Evolutionary conservation across 345 rosid genomes (phyloP), one percentile per base, ranked within the genome.

Genomic region (Euphorbia lathyris): DNA sequence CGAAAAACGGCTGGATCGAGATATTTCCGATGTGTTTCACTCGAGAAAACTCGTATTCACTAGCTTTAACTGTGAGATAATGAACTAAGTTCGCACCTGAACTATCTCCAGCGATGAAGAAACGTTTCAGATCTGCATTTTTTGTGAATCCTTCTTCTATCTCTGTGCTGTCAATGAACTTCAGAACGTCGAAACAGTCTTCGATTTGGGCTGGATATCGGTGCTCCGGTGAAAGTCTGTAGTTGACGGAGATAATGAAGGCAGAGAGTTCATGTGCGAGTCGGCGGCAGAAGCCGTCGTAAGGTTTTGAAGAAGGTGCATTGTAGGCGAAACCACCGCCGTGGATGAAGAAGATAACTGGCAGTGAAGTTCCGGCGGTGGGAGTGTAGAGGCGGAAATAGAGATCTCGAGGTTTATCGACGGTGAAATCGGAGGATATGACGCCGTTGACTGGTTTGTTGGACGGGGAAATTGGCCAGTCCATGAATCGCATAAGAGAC

Each of bases 251-350:
- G 36, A 82, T 66, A 9, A 82, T 56, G 1, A 67, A 74, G 0
- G 69, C 78, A 23, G 45, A 36, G 50, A 78, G 71, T 27, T 63
- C 62, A 38, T 45, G 19, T 4, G 76, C 74, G 10, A 82, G 69
- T 26, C 71, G 64, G 26, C 72, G 66, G 40, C 82, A 78, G 13
- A 63, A 34, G 8, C 70, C 60, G 19, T 78, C 80, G 60, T 66
- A 78, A 13, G 67, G 43, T 1, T 30, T 74, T 4, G 78, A 76
- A 50, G 40, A 47, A 16, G 80, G 74, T 0, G 78, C 42, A 36
- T 76, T 29, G 45, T 47, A 78, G 4, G 58, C 42, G 66, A 82
- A 82, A 45, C 85, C 80, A 6, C 82, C 85, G 0, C 85, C 85
- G 3, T 82, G 82, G 70, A 78, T 78, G 57, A 62, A 82, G 20